Percentiles rank a stretch among this genome's conserved stretches.
Conservation (phyloP, 371 early-diverging fungal species). For the Mucor indicus region DNA sequence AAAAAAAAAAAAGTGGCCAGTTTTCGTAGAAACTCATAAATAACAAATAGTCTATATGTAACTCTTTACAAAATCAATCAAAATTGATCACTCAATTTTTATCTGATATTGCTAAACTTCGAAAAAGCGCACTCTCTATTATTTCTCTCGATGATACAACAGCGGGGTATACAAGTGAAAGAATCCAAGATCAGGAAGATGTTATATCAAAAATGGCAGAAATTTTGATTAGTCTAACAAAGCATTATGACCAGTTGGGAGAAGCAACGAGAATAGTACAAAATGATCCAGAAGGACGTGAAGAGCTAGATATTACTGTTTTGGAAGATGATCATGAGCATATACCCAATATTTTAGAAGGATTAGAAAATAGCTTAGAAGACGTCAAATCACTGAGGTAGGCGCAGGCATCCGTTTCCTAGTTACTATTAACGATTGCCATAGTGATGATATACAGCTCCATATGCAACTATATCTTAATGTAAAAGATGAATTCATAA, state of each 20-base stretch:
- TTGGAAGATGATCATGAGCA: slow-evolving; percentile 42
- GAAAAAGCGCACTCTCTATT: slow-evolving; percentile 23
- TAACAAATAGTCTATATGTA: slow-evolving; percentile 4
- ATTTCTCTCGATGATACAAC: slow-evolving; percentile 27
- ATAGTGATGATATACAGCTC: slow-evolving; percentile 32
- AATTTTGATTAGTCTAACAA: slow-evolving; percentile 40
- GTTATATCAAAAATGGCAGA: slow-evolving; percentile 48
- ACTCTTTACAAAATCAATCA: slow-evolving; percentile 14
- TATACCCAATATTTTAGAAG: slow-evolving; percentile 41
- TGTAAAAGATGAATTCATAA: slow-evolving; percentile 26
- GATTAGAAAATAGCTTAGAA: slow-evolving; percentile 26
- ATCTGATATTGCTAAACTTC: slow-evolving; percentile 20
- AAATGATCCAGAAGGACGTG: slow-evolving; percentile 27
- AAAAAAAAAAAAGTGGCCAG: too few relatives aligned
- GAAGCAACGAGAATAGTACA: slow-evolving; percentile 37
- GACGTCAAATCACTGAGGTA: slow-evolving; percentile 32
- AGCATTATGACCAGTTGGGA: slow-evolving; percentile 48
- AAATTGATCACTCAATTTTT: slow-evolving; percentile 25
- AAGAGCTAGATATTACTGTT: slow-evolving; percentile 37
- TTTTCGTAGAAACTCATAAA: too few relatives aligned
- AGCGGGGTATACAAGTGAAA: slow-evolving; percentile 26
- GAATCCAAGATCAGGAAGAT: slow-evolving; percentile 34
- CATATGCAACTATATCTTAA: slow-evolving; percentile 27
- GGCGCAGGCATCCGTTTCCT: too few relatives aligned
- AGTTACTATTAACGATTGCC: background rate